These are phyloP conservation scores for Fusarium floridanum DNA, from an alignment of 2,329 filamentous ascomycete genomes.

Conservation along the genomic window DNA sequence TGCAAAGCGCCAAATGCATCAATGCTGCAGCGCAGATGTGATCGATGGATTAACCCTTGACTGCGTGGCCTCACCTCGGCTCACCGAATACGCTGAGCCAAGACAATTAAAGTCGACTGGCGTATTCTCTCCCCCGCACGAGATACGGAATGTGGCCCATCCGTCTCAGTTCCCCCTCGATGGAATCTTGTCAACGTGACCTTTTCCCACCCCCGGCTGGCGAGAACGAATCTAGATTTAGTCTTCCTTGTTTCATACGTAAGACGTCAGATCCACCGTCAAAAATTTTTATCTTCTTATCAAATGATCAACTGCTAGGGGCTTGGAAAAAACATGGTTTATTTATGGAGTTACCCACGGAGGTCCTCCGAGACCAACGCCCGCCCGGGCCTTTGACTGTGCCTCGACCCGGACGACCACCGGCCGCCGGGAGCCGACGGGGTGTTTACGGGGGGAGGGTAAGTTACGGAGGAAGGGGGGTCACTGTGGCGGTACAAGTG, in stretches of 20 bases:
- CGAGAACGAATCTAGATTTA: constrained; percentile 13
- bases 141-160: constrained; percentile 5
- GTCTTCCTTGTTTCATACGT: constrained; percentile 6
- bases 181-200: constrained; percentile 12
- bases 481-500: background rate
- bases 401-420: constrained; percentile 19
- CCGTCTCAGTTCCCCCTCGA: background rate
- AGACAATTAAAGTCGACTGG: background rate
- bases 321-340: background rate
- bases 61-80: constrained; percentile 29
- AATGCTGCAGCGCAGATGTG: background rate
- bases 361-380: constrained; percentile 34
- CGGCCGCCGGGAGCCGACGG: constrained; percentile 31
- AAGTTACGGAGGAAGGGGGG: constrained; percentile 3
- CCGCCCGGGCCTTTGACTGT: constrained; percentile 13
- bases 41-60: background rate
- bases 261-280: constrained; percentile 4
- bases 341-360: constrained; percentile 18
- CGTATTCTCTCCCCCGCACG: constrained; percentile 1
- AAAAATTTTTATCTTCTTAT: background rate
- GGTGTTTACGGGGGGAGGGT: constrained; percentile 18
- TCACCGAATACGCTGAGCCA: constrained; percentile 23
- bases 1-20: background rate
- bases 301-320: constrained; percentile 15
- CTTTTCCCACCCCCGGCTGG: constrained; percentile 3